A percentile compares a stretch with the other conserved stretches of the same genome.
Conservation (phyloP, 2,329 filamentous ascomycete species). For the Aschersonia sp. region DNA sequence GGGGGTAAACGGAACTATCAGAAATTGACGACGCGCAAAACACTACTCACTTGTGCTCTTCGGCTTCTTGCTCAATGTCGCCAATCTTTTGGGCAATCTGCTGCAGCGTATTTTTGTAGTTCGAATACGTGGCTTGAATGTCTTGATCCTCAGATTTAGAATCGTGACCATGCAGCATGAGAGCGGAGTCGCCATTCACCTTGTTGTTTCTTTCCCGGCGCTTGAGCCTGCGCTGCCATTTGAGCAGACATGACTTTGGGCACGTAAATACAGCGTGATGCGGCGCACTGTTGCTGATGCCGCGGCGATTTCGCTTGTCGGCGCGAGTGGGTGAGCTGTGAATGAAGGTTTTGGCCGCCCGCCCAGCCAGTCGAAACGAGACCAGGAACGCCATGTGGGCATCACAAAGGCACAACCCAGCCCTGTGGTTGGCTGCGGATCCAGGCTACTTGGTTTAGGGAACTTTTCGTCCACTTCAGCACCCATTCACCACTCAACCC, state of each 20-base stretch:
- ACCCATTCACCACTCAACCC: too few species aligned
- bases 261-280: not conserved
- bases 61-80: slow-evolving; percentile 90
- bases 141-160: slow-evolving; percentile 31
- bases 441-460: not conserved
- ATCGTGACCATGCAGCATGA: not conserved
- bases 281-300: too few species aligned
- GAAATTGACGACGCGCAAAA: not conserved
- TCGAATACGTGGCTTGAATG: slow-evolving; percentile 65
- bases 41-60: slow-evolving; percentile 75
- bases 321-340: too few species aligned
- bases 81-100: slow-evolving; percentile 93
- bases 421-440: not conserved
- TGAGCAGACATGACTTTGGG: slow-evolving; percentile 6
- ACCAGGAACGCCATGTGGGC: not conserved
- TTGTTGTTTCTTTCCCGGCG: slow-evolving; percentile 57
- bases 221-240: slow-evolving; percentile 15
- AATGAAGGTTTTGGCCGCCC: too few species aligned
- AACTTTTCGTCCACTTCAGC: not conserved
- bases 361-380: too few species aligned
- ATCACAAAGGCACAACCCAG: not conserved
- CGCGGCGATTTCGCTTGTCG: too few species aligned
- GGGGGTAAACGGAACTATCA: too few species aligned
- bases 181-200: slow-evolving; percentile 27
- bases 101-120: slow-evolving; percentile 68